phyloP scores from a whole-genome alignment of 1,284 basidiomycete species.

The Rhodotorula sp. region DNA sequence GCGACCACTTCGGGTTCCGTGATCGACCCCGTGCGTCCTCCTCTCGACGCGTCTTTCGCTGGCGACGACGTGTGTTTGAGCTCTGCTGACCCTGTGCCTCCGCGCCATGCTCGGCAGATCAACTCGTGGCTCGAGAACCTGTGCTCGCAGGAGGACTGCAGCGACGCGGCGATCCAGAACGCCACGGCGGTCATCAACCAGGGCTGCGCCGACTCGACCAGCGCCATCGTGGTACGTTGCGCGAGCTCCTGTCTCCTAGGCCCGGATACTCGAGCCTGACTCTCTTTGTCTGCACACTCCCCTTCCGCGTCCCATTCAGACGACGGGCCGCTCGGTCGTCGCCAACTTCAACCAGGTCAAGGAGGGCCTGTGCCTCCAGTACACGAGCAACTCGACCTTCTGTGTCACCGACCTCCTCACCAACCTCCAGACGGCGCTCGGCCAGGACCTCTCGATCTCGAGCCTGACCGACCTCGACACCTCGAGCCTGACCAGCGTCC shows the following conservation, averaged over 20 bases:
- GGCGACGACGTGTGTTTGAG: background rate
- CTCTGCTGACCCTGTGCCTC: no score
- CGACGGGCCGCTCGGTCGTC: slow-evolving; percentile 1
- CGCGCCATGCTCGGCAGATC: background rate
- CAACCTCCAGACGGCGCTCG: slow-evolving; percentile 17
- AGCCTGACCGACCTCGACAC: slow-evolving; percentile 19
- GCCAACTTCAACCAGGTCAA: slow-evolving; percentile 23
- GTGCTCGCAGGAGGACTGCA: slow-evolving; percentile 20
- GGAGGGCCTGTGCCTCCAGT: slow-evolving; percentile 24
- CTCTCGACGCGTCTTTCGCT: background rate
- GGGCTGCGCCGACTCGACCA: slow-evolving; percentile 20
- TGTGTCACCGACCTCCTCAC: slow-evolving; percentile 31
- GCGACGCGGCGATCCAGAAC: slow-evolving; percentile 4
- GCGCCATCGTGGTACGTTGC: slow-evolving; percentile 17
- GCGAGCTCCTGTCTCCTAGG: no score
- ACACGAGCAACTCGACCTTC: slow-evolving; percentile 26
- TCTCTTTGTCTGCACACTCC: background rate
- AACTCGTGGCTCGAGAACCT: slow-evolving; percentile 25
- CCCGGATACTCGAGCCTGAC: no score
- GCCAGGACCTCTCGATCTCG: slow-evolving; percentile 9
- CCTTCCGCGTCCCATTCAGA: background rate
- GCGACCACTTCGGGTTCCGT: slow-evolving; percentile 4
- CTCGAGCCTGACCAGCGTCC: slow-evolving; percentile 4
- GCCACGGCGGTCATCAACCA: slow-evolving; percentile 16
- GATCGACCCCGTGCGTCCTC: slow-evolving; percentile 19